Percentiles rank a stretch among this genome's conserved stretches.
phyloP scores from a whole-genome alignment of 164 flowering plant genomes.

The Chimonanthus salicifolius region DNA sequence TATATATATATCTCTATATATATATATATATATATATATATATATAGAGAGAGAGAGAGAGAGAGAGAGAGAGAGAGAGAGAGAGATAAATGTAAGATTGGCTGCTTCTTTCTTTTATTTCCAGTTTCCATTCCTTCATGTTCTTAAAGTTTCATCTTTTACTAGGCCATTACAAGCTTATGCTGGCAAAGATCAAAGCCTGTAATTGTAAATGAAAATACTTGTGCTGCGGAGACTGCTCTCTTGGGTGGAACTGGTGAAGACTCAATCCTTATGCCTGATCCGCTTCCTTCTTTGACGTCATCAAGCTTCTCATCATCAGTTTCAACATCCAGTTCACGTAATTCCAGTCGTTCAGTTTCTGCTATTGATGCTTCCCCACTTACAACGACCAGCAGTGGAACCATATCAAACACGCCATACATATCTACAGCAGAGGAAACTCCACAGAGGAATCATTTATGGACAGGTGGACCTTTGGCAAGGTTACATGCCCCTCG shows the following conservation, averaged over 20 bases:
- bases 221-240: conserved; percentile 70
- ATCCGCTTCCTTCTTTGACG: conserved; percentile 81
- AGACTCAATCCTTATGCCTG: conserved; percentile 96
- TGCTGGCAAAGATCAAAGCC: conserved; percentile 99
- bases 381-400: conserved; percentile 32
- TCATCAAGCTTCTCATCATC: conserved; percentile 48
- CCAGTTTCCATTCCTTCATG: background rate
- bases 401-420: conserved; percentile 29
- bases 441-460: conserved; percentile 61
- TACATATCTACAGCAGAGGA: conserved; percentile 48
- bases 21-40: no score
- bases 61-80: no score
- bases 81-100: no score
- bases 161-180: conserved; percentile 87
- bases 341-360: conserved; percentile 40
- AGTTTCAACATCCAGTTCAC: conserved; percentile 36
- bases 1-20: no score
- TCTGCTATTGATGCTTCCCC: conserved; percentile 39
- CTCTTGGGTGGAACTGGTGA: conserved; percentile 85
- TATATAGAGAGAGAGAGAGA: no score
- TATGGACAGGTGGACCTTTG: conserved; percentile 58
- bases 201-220: conserved; percentile 61
- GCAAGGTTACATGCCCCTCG: conserved; percentile 68
- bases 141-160: conserved; percentile 21
- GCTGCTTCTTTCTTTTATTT: background rate